Conservation (phyloP, 306 rosid species). For the Abrus precatorius region DNA sequence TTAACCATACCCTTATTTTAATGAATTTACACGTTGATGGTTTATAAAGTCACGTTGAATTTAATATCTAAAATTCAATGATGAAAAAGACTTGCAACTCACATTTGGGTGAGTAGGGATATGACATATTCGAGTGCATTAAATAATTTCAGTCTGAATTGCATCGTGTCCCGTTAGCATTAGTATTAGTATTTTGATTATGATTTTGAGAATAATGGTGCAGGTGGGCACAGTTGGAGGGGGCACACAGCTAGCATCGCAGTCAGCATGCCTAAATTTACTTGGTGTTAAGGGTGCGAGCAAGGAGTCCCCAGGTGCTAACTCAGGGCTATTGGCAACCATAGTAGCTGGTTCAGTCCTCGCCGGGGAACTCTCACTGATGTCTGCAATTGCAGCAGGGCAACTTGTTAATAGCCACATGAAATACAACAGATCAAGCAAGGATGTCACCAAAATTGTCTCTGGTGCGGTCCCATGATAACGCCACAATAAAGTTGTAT, state of each 20-base stretch:
- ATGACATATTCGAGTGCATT: too few relatives aligned
- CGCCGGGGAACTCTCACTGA: slow-evolving; percentile 91
- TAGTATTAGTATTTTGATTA: background rate
- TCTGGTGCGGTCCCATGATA: slow-evolving; percentile 35
- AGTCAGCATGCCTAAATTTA: slow-evolving; percentile 87
- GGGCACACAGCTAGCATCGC: slow-evolving; percentile 96
- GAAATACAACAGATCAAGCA: slow-evolving; percentile 92
- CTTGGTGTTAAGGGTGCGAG: slow-evolving; percentile 93
- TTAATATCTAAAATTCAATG: too few relatives aligned
- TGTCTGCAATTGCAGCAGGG: slow-evolving; percentile 95
- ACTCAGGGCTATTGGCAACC: slow-evolving; percentile 75
- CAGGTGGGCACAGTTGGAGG: slow-evolving; percentile 99
- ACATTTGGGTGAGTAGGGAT: background rate
- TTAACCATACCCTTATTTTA: too few relatives aligned
- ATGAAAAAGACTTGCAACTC: too few relatives aligned
- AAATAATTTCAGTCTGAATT: too few relatives aligned
- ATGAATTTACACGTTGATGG: too few relatives aligned
- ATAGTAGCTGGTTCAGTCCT: slow-evolving; percentile 91
- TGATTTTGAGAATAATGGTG: slow-evolving; percentile 5
- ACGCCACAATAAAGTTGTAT: slow-evolving; percentile 25
- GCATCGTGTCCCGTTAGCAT: background rate
- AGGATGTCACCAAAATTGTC: slow-evolving; percentile 61
- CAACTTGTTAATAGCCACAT: slow-evolving; percentile 93
- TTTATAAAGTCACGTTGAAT: too few relatives aligned
- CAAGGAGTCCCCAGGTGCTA: slow-evolving; percentile 79